A percentile compares a stretch with the other conserved stretches of the same genome.
Conservation (phyloP, 2,329 filamentous ascomycete species). For the Alternaria triticina region DNA sequence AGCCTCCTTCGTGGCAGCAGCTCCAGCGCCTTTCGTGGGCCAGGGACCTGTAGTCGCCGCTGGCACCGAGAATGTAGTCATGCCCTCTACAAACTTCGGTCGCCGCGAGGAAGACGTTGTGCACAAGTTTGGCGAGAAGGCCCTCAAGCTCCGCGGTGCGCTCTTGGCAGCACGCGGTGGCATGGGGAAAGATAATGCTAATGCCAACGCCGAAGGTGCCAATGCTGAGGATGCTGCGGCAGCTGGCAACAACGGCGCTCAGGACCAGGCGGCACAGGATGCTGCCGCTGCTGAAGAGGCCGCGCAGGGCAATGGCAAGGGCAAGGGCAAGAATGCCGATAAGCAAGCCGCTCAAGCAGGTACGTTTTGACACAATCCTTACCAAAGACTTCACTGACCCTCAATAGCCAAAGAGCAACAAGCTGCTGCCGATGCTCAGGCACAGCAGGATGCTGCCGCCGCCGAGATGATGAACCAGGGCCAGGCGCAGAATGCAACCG, state of each 20-base stretch:
- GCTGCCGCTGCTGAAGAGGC: constrained; percentile 5
- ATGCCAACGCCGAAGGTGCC: constrained; percentile 1
- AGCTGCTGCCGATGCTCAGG: constrained; percentile 5
- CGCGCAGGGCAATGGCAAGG: constrained; percentile 14
- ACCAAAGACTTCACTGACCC: neutral
- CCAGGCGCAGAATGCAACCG: neutral
- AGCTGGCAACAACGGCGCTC: constrained; percentile 6
- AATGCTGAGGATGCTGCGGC: constrained; percentile 3
- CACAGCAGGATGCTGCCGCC: neutral
- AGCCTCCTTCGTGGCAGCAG: constrained; percentile 40
- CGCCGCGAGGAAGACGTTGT: constrained; percentile 27
- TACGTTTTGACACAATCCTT: neutral
- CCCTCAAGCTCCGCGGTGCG: constrained; percentile 36
- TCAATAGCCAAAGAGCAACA: constrained; percentile 11
- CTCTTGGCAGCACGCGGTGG: constrained; percentile 27
- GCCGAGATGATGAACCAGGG: neutral
- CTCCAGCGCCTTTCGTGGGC: constrained; percentile 39
- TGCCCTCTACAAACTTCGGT: constrained; percentile 29
- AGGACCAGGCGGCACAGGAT: constrained; percentile 15
- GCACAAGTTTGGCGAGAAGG: constrained; percentile 34
- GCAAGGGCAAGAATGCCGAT: constrained; percentile 8
- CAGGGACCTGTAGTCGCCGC: constrained; percentile 34
- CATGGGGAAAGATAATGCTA: constrained; percentile 15
- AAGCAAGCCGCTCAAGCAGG: constrained; percentile 6
- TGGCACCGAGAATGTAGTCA: constrained; percentile 29